These are phyloP conservation scores for Metschnikowia hibisci DNA, from an alignment of 805 yeast genomes.

Conservation along the genomic window DNA sequence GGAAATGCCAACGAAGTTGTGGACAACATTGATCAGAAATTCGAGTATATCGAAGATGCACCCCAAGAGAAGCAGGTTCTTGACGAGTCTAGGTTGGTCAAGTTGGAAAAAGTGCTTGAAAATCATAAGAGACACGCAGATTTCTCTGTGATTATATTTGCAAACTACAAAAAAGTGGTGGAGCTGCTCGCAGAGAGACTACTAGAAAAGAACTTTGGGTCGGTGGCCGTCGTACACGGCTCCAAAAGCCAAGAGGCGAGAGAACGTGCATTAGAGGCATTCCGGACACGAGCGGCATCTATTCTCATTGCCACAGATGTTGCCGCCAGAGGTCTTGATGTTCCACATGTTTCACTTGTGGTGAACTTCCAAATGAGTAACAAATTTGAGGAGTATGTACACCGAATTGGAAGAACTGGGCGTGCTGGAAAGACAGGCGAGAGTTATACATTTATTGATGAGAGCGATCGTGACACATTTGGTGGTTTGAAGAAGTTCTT, in stretches of 20 bases:
- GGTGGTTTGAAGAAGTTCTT: conserved; percentile 49
- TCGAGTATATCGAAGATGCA: conserved; percentile 33
- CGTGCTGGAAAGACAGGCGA: conserved; percentile 84
- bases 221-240: conserved; percentile 72
- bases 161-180: conserved; percentile 70
- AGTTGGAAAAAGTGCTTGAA: conserved; percentile 36
- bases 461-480: conserved; percentile 51
- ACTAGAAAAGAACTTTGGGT: conserved; percentile 33
- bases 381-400: conserved; percentile 78
- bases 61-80: conserved; percentile 33
- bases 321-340: conserved; percentile 94
- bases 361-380: conserved; percentile 82
- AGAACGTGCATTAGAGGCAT: conserved; percentile 64
- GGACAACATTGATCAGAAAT: conserved; percentile 66
- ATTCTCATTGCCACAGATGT: conserved; percentile 88
- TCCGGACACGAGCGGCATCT: conserved; percentile 53
- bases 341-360: conserved; percentile 81
- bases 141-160: conserved; percentile 65
- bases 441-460: conserved; percentile 68
- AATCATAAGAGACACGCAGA: conserved; percentile 39
- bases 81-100: conserved; percentile 37
- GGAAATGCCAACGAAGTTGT: conserved; percentile 66
- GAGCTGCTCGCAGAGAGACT: conserved; percentile 61
- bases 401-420: conserved; percentile 95
- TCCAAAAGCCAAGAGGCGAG: conserved; percentile 81